These are phyloP conservation scores for Leccinum truebloodii DNA, from an alignment of 768 basidiomycete species.

Conservation along the genomic window DNA sequence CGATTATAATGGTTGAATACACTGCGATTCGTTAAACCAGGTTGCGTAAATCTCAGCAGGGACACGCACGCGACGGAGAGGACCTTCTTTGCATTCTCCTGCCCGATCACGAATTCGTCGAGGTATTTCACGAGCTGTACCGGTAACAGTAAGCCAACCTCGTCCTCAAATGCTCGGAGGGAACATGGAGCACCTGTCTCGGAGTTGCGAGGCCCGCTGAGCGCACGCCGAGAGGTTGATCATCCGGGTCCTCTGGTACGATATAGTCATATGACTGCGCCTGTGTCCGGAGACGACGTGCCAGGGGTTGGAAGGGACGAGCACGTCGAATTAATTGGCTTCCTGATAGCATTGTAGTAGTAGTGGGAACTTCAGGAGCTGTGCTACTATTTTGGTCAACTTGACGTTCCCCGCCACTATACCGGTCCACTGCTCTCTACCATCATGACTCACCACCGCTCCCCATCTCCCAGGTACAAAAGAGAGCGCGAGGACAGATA, in stretches of 20 bases:
- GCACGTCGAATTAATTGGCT: conserved; percentile 26
- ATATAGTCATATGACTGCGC: conserved; percentile 47
- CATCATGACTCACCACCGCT: conserved; percentile 47
- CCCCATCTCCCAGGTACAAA: conserved; percentile 44
- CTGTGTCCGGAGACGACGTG: conserved; percentile 55
- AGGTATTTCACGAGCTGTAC: conserved; percentile 79
- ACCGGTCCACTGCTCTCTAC: not conserved
- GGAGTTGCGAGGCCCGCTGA: conserved; percentile 61
- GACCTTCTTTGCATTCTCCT: conserved; percentile 90
- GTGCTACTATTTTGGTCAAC: not conserved
- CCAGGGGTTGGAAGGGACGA: conserved; percentile 29
- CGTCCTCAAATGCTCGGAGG: not conserved
- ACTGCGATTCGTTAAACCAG: conserved; percentile 39
- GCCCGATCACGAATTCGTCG: conserved; percentile 88
- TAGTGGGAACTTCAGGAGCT: conserved; percentile 2
- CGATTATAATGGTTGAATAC: conserved; percentile 97
- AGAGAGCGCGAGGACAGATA: conserved; percentile 32
- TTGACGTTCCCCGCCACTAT: not conserved
- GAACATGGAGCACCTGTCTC: conserved; percentile 40
- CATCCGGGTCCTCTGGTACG: conserved; percentile 33
- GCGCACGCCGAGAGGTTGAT: conserved; percentile 31
- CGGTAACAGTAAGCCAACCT: conserved; percentile 11
- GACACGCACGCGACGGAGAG: conserved; percentile 86
- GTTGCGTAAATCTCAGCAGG: conserved; percentile 1
- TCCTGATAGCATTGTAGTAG: conserved; percentile 23